Evolutionary conservation across 305 asterid species (phyloP).

Genomic region (Fraxinus sp.): DNA sequence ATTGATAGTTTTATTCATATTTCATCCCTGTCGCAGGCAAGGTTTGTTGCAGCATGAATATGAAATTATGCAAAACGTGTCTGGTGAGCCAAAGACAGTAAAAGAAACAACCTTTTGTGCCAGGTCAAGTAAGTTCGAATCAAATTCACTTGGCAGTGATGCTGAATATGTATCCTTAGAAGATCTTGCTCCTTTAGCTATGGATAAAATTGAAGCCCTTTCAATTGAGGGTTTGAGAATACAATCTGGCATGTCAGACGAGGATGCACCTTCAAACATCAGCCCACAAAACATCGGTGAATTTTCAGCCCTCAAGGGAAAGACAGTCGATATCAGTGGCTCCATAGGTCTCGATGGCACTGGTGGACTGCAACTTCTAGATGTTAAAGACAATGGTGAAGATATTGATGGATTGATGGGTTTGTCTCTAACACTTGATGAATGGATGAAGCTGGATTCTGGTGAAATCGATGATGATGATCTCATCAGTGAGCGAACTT

Average conservation of each 20-base stretch:
- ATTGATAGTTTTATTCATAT: not conserved
- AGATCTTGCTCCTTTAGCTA: constrained; percentile 95
- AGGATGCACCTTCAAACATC: constrained; percentile 68
- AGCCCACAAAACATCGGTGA: constrained; percentile 64
- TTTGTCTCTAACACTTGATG: constrained; percentile 81
- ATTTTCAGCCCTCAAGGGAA: constrained; percentile 74
- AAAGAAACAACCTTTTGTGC: constrained; percentile 33
- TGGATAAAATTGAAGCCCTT: constrained; percentile 96
- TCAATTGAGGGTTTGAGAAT: constrained; percentile 90
- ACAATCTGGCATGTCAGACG: constrained; percentile 82
- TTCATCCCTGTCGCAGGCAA: constrained; percentile 45
- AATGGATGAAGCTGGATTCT: constrained; percentile 96
- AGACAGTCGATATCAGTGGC: constrained; percentile 45
- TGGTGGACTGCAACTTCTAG: constrained; percentile 78
- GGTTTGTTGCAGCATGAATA: constrained; percentile 42
- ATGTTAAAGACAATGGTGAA: constrained; percentile 67
- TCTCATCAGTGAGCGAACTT: constrained; percentile 65
- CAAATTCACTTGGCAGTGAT: constrained; percentile 36
- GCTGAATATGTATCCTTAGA: constrained; percentile 74
- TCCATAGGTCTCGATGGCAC: constrained; percentile 83
- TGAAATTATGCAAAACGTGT: constrained; percentile 27
- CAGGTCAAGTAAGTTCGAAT: constrained; percentile 37
- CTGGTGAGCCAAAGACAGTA: constrained; percentile 28
- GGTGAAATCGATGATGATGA: constrained; percentile 83
- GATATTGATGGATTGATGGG: constrained; percentile 91